These are phyloP conservation scores for Hansenula sp. DNA, from an alignment of 1,139 yeast species.

Conservation along the genomic window DNA sequence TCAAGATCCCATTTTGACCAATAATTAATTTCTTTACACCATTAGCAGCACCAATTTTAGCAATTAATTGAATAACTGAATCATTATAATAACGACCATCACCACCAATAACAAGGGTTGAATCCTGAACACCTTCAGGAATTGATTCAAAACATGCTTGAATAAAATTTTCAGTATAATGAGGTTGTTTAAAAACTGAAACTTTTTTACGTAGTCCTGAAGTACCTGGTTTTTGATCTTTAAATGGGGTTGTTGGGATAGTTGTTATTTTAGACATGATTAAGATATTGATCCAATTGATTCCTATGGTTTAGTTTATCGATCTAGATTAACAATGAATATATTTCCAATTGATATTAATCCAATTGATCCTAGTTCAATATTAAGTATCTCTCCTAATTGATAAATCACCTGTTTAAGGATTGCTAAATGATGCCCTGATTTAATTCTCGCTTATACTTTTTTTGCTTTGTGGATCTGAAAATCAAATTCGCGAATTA, in stretches of 20 bases:
- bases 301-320: no score
- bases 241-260: constrained; percentile 62
- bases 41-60: constrained; percentile 83
- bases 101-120: constrained; percentile 90
- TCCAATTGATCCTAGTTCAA: no score
- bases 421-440: no score
- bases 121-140: constrained; percentile 77
- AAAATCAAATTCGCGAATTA: no score
- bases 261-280: constrained; percentile 3
- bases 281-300: constrained; percentile 5
- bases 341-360: no score
- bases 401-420: no score
- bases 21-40: constrained; percentile 81
- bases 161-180: constrained; percentile 91
- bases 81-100: constrained; percentile 94
- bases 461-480: no score
- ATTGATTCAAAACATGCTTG: constrained; percentile 83
- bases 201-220: constrained; percentile 95
- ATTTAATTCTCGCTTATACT: no score
- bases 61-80: constrained; percentile 74
- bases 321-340: no score
- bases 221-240: constrained; percentile 96
- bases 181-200: constrained; percentile 69
- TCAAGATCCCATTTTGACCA: constrained; percentile 83
- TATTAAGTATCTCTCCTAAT: no score